Conservation (phyloP, 345 rosid species). For the Eucalyptus camaldulensis region DNA sequence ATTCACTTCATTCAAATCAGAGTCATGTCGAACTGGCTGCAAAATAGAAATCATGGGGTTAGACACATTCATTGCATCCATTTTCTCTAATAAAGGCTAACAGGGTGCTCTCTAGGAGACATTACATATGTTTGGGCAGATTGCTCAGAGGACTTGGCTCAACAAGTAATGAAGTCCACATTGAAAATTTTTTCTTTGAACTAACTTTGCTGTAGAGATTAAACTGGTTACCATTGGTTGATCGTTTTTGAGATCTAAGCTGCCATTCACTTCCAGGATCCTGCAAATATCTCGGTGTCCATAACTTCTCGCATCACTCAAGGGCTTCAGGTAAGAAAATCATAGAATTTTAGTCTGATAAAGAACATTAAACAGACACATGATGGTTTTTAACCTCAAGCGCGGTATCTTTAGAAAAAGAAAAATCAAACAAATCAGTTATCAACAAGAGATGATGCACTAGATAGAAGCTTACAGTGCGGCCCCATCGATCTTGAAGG, state of each 20-base stretch:
- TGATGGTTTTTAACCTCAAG: background rate
- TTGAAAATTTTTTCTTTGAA: fast-evolving
- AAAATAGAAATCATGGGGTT: background rate
- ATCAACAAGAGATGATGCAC: background rate
- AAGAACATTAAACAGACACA: background rate
- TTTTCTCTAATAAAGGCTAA: background rate
- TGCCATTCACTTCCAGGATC: slow-evolving; percentile 54
- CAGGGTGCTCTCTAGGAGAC: background rate
- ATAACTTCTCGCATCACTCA: slow-evolving; percentile 49
- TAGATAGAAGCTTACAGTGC: slow-evolving; percentile 17
- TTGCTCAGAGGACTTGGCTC: background rate
- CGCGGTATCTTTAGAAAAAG: background rate
- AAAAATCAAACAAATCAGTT: background rate
- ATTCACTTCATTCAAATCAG: slow-evolving; percentile 25
- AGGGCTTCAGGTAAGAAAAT: slow-evolving; percentile 19
- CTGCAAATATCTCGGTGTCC: slow-evolving; percentile 56
- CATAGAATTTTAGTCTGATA: background rate
- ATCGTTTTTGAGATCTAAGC: slow-evolving; percentile 32
- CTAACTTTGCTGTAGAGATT: background rate
- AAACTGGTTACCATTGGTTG: slow-evolving; percentile 20
- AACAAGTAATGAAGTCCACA: background rate
- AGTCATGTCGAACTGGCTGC: slow-evolving; percentile 37
- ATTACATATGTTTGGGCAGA: background rate
- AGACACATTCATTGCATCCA: background rate
- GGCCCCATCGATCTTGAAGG: slow-evolving; percentile 46